A percentile compares a stretch with the other conserved stretches of the same genome.
phyloP scores from a whole-genome alignment of 1,139 yeast species.

The Nematodospora anomalae region DNA sequence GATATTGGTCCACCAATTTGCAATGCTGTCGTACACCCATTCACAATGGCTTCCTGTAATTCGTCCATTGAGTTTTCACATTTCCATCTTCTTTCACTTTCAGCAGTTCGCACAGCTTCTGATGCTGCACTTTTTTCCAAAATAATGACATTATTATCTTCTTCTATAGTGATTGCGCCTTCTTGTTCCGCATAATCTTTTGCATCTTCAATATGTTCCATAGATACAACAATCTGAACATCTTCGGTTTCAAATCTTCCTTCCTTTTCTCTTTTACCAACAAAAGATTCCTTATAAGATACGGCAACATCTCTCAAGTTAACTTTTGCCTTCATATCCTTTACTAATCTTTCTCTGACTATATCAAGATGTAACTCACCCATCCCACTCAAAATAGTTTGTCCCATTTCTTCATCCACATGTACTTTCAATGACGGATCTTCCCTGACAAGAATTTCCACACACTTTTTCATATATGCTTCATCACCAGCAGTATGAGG shows the following conservation, averaged over 20 bases:
- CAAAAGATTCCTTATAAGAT: conserved; percentile 78
- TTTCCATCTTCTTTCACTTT: conserved; percentile 51
- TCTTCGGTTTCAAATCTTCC: conserved; percentile 17
- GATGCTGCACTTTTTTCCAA: conserved; percentile 33
- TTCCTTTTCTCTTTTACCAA: conserved; percentile 9
- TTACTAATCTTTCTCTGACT: conserved; percentile 71
- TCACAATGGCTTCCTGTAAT: conserved; percentile 51
- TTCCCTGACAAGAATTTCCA: conserved; percentile 67
- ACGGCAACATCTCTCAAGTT: conserved; percentile 82
- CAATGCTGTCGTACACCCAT: conserved; percentile 69
- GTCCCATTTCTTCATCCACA: conserved; percentile 83
- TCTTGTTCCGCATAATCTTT: conserved; percentile 41
- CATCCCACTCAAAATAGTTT: conserved; percentile 88
- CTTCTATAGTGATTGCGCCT: conserved; percentile 36
- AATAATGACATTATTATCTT: conserved; percentile 39
- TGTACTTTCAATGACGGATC: conserved; percentile 43
- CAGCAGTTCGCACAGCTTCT: conserved; percentile 24
- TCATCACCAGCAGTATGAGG: conserved; percentile 84
- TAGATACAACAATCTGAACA: conserved; percentile 36
- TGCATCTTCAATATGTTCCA: conserved; percentile 54
- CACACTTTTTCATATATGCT: conserved; percentile 64
- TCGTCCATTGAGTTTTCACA: conserved; percentile 47
- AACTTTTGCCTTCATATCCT: conserved; percentile 80
- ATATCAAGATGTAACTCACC: conserved; percentile 94
- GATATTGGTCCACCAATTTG: conserved; percentile 76